Conservation (phyloP, 306 rosid species). For the Hylodesmum podocarpum region DNA sequence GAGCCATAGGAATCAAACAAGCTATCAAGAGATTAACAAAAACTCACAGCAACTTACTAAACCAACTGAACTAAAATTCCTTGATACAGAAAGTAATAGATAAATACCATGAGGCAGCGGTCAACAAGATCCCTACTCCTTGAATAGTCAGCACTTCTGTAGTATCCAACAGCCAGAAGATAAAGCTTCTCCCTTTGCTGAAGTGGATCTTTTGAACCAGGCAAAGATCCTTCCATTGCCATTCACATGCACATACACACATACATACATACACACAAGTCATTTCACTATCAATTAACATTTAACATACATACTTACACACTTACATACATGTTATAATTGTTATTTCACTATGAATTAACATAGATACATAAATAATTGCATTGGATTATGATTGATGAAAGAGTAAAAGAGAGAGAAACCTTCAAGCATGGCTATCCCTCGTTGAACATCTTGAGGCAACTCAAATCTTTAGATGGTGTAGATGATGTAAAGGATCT, state of each 20-base stretch:
- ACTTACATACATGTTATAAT: too few relatives aligned
- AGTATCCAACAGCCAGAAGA: conserved; percentile 82
- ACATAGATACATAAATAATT: background rate
- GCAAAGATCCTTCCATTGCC: conserved; percentile 62
- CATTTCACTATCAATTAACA: background rate
- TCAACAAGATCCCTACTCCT: conserved; percentile 74
- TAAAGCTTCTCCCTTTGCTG: conserved; percentile 85
- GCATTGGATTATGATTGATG: background rate
- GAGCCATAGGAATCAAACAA: too few relatives aligned
- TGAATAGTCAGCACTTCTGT: conserved; percentile 64
- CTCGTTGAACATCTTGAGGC: conserved; percentile 87
- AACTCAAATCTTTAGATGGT: too few relatives aligned
- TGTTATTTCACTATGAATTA: too few relatives aligned
- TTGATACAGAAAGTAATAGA: background rate
- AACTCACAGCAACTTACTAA: too few relatives aligned
- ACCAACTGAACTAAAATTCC: too few relatives aligned
- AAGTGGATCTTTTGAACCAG: conserved; percentile 47
- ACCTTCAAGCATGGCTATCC: conserved; percentile 96
- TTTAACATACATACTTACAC: background rate
- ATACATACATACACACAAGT: background rate
- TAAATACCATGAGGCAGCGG: conserved; percentile 65
- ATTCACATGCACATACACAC: too few relatives aligned
- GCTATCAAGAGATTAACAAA: too few relatives aligned
- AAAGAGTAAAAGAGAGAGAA: background rate
- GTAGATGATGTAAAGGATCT: too few relatives aligned